These are phyloP conservation scores for Ascoidea asiatica DNA, from an alignment of 805 yeast species.

Conservation along the genomic window DNA sequence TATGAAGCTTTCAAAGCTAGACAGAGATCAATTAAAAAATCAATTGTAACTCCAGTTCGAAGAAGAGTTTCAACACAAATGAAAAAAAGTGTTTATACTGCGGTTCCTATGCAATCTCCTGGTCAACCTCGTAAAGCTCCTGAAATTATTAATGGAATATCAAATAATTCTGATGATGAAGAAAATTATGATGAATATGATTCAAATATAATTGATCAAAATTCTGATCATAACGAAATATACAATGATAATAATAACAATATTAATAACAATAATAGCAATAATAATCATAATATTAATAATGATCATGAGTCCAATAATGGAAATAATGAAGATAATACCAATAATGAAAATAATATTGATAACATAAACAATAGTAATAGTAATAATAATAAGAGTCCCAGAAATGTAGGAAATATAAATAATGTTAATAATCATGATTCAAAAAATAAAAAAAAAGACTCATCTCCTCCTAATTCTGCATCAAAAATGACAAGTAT, in stretches of 20 bases:
- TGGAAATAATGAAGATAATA: background rate
- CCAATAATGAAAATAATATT: background rate
- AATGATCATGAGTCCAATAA: background rate
- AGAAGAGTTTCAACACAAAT: constrained; percentile 59
- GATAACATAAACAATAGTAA: background rate
- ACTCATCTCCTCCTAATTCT: background rate
- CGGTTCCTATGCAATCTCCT: constrained; percentile 86
- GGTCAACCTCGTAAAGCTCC: constrained; percentile 59
- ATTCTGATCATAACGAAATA: constrained; percentile 6
- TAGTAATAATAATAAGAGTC: background rate
- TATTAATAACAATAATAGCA: constrained; percentile 2
- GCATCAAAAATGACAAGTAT: background rate
- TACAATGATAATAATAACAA: background rate
- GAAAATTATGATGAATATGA: constrained; percentile 24
- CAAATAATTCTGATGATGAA: constrained; percentile 5
- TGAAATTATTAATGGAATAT: constrained; percentile 2
- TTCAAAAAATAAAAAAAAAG: background rate
- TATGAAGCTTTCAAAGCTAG: constrained; percentile 50
- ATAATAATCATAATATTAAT: background rate
- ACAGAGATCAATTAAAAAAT: constrained; percentile 17
- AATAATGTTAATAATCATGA: background rate
- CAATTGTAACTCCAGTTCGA: constrained; percentile 53
- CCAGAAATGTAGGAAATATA: background rate
- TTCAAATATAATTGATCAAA: constrained; percentile 8
- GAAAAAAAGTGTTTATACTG: constrained; percentile 50